These are phyloP conservation scores for Celoporthe dispersa DNA, from an alignment of 2,329 filamentous ascomycete species.

Conservation along the genomic window DNA sequence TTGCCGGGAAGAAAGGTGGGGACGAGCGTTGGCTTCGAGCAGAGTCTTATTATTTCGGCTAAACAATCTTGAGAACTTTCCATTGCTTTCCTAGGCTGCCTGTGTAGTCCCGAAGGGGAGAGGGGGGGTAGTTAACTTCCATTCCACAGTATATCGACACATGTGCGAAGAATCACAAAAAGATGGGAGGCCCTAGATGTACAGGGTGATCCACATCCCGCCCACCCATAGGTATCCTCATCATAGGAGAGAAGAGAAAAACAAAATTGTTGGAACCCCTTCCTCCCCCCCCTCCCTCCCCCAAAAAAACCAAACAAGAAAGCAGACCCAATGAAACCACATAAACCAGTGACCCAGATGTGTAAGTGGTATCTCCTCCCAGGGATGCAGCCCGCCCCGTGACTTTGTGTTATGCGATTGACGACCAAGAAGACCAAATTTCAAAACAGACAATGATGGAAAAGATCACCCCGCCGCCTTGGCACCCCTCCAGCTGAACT, in stretches of 20 bases:
- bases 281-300: no score
- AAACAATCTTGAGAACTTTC: conserved; percentile 1
- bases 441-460: conserved; percentile 7
- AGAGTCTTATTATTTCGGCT: conserved; percentile 1
- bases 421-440: conserved; percentile 4
- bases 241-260: background rate
- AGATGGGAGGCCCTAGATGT: background rate
- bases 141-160: conserved; percentile 6
- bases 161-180: background rate
- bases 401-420: conserved; percentile 15
- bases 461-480: conserved; percentile 10
- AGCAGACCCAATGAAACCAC: background rate
- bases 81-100: conserved; percentile 11
- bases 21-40: background rate
- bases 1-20: background rate
- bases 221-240: background rate
- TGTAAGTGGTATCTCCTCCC: conserved; percentile 29
- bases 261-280: no score
- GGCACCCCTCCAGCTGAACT: conserved; percentile 21
- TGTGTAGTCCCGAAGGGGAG: conserved; percentile 7
- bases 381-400: conserved; percentile 23
- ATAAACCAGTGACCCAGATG: conserved; percentile 7
- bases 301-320: background rate
- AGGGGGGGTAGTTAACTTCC: no score
- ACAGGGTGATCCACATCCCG: background rate